These are phyloP conservation scores for Aurantiochytrium sp. DNA, from an alignment of 108 stramenopile genomes.

Conservation along the genomic window DNA sequence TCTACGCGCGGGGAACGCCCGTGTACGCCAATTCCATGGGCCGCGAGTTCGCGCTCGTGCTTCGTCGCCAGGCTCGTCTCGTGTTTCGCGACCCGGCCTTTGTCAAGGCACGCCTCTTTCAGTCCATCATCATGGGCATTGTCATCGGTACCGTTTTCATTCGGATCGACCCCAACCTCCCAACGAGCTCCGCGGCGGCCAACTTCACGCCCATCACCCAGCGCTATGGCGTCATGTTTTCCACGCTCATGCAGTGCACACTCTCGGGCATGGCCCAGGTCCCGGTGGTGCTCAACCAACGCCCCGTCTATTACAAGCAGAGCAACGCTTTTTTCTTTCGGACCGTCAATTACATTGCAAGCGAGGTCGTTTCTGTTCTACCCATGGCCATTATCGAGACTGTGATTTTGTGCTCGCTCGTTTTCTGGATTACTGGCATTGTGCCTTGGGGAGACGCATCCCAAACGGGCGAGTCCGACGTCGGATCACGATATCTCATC, in stretches of 20 bases:
- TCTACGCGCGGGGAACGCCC: conserved; percentile 19
- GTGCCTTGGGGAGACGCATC: neutral
- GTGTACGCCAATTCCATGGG: conserved; percentile 29
- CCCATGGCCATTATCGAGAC: conserved; percentile 39
- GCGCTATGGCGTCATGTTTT: neutral
- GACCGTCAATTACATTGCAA: conserved; percentile 11
- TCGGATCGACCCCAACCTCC: neutral
- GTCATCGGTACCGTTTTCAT: conserved; percentile 8
- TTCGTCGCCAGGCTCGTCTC: neutral
- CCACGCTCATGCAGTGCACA: neutral
- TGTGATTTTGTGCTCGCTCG: conserved; percentile 44
- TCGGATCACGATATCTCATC: neutral
- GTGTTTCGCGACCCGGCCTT: conserved; percentile 2
- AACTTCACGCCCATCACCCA: neutral
- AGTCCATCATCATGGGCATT: neutral
- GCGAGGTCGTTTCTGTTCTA: neutral
- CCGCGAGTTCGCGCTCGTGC: neutral
- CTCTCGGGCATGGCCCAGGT: neutral
- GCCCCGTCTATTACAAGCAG: neutral
- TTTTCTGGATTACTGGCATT: conserved; percentile 46
- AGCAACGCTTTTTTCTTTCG: conserved; percentile 57
- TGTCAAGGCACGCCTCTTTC: neutral
- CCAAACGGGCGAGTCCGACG: neutral
- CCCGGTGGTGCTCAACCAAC: neutral
- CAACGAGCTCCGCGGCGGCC: neutral